Conservation (phyloP, 345 rosid genomes). For the Stellera chamaejasme region DNA sequence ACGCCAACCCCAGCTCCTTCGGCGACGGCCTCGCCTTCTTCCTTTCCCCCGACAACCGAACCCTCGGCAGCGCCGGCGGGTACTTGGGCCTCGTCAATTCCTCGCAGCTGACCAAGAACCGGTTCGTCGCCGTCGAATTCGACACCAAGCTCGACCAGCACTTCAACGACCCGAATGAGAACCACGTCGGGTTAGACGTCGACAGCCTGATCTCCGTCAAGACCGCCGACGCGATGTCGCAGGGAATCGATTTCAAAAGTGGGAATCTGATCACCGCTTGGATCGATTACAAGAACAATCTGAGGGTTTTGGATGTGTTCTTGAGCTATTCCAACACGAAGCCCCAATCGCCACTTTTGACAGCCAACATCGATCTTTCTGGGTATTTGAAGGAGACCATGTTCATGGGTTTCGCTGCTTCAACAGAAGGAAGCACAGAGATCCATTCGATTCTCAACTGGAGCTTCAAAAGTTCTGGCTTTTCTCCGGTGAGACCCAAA, state of each 20-base stretch:
- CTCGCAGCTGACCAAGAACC: constrained; percentile 58
- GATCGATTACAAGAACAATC: constrained; percentile 85
- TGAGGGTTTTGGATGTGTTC: constrained; percentile 49
- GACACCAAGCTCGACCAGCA: constrained; percentile 61
- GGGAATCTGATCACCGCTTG: constrained; percentile 65
- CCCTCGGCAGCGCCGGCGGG: constrained; percentile 72
- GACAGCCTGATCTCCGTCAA: constrained; percentile 60
- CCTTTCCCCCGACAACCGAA: constrained; percentile 62
- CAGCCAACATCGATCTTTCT: constrained; percentile 57
- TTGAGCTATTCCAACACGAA: constrained; percentile 49
- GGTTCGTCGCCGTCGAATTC: constrained; percentile 78
- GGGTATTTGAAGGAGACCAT: constrained; percentile 40
- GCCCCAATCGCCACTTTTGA: constrained; percentile 50
- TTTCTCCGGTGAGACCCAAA: constrained; percentile 44
- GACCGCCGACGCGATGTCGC: constrained; percentile 41
- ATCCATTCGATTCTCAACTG: constrained; percentile 64
- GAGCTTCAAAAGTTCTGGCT: constrained; percentile 69
- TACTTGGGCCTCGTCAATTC: constrained; percentile 82
- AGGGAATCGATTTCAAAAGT: constrained; percentile 63
- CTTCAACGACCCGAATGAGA: constrained; percentile 59
- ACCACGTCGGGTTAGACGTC: constrained; percentile 76
- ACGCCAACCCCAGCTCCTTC: constrained; percentile 48
- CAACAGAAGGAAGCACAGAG: constrained; percentile 96
- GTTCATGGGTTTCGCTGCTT: constrained; percentile 85
- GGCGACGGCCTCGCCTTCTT: constrained; percentile 91